Conservation (phyloP, 495 filamentous ascomycete species). For the Aspergillus conjunctus region DNA sequence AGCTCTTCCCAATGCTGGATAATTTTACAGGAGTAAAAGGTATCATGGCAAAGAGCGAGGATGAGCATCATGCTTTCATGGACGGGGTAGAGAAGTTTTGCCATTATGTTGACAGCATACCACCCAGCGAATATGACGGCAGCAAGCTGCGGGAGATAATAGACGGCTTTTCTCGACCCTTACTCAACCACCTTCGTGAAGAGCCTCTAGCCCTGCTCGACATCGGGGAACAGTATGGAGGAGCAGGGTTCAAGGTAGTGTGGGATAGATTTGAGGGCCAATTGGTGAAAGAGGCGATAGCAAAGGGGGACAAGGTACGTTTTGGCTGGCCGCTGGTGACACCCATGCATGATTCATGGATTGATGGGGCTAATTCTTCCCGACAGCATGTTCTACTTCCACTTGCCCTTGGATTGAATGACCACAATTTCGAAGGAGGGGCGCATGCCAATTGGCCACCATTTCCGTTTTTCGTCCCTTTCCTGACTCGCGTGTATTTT, state of each 20-base stretch:
- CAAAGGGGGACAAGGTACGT: constrained; percentile 4
- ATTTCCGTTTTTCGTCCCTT: background rate
- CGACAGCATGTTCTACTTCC: background rate
- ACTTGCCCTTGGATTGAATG: background rate
- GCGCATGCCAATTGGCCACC: background rate
- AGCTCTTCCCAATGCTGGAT: constrained; percentile 6
- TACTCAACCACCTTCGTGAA: background rate
- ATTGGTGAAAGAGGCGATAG: background rate
- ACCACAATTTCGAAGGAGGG: constrained; percentile 4
- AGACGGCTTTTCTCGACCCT: background rate
- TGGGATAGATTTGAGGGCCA: background rate
- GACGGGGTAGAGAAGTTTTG: background rate
- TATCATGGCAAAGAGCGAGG: background rate
- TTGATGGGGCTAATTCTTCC: too few relatives aligned
- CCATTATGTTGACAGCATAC: background rate
- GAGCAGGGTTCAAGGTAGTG: background rate
- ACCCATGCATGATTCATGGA: background rate
- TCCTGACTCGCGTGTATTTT: background rate
- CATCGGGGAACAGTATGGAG: background rate
- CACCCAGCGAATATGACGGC: background rate
- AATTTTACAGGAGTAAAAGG: background rate
- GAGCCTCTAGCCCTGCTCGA: background rate
- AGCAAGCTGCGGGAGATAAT: background rate
- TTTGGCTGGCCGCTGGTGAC: background rate
- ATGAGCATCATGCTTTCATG: background rate